phyloP scores from a whole-genome alignment of 768 basidiomycete species.

The Agrocybe chaxingu region DNA sequence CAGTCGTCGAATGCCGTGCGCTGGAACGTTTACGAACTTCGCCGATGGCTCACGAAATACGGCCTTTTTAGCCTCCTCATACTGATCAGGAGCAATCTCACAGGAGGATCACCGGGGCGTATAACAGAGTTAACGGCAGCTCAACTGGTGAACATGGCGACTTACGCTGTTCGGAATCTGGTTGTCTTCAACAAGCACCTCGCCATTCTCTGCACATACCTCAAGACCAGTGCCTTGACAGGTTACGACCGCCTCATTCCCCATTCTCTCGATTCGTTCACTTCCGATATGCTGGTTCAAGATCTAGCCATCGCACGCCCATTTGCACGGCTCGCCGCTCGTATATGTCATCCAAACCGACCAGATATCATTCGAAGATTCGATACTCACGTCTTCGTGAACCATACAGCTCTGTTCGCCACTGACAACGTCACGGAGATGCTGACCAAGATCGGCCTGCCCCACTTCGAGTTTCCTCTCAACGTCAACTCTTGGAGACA shows the following conservation, averaged over 20 bases:
- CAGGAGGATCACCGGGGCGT: too few species aligned
- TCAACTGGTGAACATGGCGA: constrained; percentile 2
- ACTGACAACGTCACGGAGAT: constrained; percentile 3
- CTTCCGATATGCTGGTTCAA: constrained; percentile 23
- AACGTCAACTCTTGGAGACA: constrained; percentile 12
- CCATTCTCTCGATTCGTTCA: constrained; percentile 19
- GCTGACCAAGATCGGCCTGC: neutral
- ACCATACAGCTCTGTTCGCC: constrained; percentile 1
- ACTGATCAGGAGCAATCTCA: too few species aligned
- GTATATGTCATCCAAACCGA: neutral
- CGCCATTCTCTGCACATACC: constrained; percentile 12
- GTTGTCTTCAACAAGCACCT: constrained; percentile 14
- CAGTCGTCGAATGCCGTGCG: too few species aligned
- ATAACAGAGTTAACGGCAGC: too few species aligned
- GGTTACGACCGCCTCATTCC: constrained; percentile 23
- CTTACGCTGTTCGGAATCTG: constrained; percentile 5
- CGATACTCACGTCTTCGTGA: constrained; percentile 9
- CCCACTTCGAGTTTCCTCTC: neutral
- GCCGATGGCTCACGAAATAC: too few species aligned
- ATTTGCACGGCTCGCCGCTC: constrained; percentile 7
- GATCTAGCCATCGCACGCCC: constrained; percentile 18
- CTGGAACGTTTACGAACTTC: too few species aligned
- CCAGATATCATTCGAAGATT: neutral
- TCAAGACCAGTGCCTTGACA: constrained; percentile 13
- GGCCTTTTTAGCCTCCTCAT: too few species aligned